These are phyloP conservation scores for Fusarium haematococcum DNA, from an alignment of 2,329 filamentous ascomycete species.

Conservation along the genomic window DNA sequence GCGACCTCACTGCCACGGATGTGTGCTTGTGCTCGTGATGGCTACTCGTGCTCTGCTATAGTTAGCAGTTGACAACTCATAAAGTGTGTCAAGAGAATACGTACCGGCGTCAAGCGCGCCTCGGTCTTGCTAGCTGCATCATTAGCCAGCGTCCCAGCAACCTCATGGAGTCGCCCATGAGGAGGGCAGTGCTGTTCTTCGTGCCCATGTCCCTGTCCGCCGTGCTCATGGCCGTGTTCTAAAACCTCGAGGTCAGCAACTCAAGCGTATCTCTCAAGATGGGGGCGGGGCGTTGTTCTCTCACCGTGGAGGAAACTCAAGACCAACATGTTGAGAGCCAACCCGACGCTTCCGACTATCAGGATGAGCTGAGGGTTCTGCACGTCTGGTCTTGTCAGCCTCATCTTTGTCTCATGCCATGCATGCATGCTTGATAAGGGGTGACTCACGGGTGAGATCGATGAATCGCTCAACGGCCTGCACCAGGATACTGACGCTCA, in stretches of 20 bases:
- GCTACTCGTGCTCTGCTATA: slow-evolving; percentile 31
- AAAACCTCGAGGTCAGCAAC: slow-evolving; percentile 5
- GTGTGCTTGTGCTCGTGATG: slow-evolving; percentile 66
- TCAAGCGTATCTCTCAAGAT: neutral
- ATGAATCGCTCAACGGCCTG: slow-evolving; percentile 80
- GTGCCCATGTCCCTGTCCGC: slow-evolving; percentile 37
- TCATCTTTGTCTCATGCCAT: slow-evolving; percentile 6
- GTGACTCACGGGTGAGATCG: slow-evolving; percentile 60
- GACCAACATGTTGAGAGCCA: slow-evolving; percentile 75
- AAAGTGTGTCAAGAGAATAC: slow-evolving; percentile 4
- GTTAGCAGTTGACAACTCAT: slow-evolving; percentile 20
- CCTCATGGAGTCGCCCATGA: slow-evolving; percentile 13
- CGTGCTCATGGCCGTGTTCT: slow-evolving; percentile 56
- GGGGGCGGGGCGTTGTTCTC: slow-evolving; percentile 5
- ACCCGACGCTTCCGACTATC: slow-evolving; percentile 75
- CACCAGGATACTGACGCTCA: slow-evolving; percentile 78
- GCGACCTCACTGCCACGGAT: slow-evolving; percentile 41
- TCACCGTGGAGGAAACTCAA: slow-evolving; percentile 74
- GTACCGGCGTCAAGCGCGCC: slow-evolving; percentile 29
- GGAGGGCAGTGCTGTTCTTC: slow-evolving; percentile 23
- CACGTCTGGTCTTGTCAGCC: slow-evolving; percentile 59
- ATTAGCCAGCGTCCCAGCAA: slow-evolving; percentile 8
- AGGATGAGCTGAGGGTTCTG: slow-evolving; percentile 75
- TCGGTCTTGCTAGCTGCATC: slow-evolving; percentile 25
- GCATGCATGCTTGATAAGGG: neutral